phyloP scores from a whole-genome alignment of 225 moss, liverwort and hornwort genomes.

The Rhytidiadelphus loreus region DNA sequence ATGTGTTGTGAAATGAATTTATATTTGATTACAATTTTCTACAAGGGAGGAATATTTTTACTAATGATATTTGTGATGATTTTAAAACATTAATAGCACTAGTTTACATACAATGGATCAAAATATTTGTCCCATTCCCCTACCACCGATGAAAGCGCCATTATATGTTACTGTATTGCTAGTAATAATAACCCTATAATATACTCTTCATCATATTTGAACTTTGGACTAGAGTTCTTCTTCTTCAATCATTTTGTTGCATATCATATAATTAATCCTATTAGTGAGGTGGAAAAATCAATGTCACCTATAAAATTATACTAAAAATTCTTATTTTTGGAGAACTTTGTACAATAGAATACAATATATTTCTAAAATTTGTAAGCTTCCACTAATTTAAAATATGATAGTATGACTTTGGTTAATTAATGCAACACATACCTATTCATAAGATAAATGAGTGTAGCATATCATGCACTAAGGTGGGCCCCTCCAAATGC shows the following conservation, averaged over 20 bases:
- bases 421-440: not conserved
- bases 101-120: not conserved
- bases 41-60: not conserved
- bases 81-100: not conserved
- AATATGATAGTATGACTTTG: not conserved
- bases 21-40: not conserved
- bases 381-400: not conserved
- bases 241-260: not conserved
- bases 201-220: not conserved
- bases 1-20: not conserved
- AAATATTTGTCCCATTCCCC: not conserved
- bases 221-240: not conserved
- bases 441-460: not conserved
- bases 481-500: rapidly evolving
- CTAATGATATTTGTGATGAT: not conserved
- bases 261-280: not conserved
- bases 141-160: no score
- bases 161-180: no score
- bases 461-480: rapidly evolving
- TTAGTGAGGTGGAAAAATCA: not conserved
- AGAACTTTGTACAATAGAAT: not conserved
- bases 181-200: not conserved
- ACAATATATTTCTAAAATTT: not conserved
- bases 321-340: not conserved
- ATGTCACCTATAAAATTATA: not conserved